Evolutionary conservation across 768 basidiomycete species (phyloP).

Genomic region (Hebeloma cylindrosporum): DNA sequence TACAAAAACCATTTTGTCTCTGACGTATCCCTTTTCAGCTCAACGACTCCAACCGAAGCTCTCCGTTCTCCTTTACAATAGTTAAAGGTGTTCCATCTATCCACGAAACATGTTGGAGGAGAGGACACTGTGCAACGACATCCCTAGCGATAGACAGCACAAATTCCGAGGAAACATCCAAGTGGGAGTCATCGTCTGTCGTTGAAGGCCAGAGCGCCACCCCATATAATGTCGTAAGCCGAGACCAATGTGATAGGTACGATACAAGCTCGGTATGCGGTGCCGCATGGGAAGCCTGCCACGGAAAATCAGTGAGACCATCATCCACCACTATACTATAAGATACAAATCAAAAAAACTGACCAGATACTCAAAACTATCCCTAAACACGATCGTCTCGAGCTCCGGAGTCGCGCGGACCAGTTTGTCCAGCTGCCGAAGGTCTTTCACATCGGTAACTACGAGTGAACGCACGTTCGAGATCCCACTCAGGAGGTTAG

Average conservation of each 20-base stretch:
- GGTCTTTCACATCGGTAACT: constrained; percentile 2
- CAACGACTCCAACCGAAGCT: no score
- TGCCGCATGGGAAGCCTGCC: no score
- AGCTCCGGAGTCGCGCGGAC: constrained; percentile 9
- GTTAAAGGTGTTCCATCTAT: not conserved
- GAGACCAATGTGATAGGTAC: not conserved
- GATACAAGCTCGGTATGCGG: not conserved
- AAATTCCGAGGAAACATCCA: not conserved
- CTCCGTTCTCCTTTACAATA: not conserved
- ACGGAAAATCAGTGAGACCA: no score
- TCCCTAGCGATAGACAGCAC: not conserved
- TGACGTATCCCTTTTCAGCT: no score
- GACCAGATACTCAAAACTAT: not conserved
- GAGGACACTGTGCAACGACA: constrained; percentile 3
- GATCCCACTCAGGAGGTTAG: constrained; percentile 7
- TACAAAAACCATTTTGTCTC: no score
- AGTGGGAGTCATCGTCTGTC: no score
- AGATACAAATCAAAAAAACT: no score
- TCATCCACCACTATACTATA: no score
- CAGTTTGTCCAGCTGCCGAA: constrained; percentile 12
- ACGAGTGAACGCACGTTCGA: constrained; percentile 8
- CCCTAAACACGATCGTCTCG: constrained; percentile 7
- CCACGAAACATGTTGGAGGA: constrained; percentile 7
- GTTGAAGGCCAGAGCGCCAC: constrained; percentile 5
- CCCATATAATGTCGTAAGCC: not conserved